Evolutionary conservation across 2,329 filamentous ascomycete species (phyloP).

Genomic region (Torrubiellomyces zombiae): DNA sequence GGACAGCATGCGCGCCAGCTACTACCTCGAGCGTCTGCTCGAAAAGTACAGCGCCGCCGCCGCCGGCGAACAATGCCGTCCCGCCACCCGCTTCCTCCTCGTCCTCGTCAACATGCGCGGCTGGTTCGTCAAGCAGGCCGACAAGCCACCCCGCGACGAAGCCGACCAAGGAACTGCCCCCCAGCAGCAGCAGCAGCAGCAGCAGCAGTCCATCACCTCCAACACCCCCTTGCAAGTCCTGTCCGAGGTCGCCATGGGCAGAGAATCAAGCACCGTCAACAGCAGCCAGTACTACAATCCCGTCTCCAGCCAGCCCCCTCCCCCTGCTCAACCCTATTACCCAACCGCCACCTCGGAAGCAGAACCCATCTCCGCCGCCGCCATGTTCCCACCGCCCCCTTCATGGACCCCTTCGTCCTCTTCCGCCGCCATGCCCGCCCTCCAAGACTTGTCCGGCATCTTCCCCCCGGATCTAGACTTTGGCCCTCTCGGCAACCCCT

Average conservation of each 20-base stretch:
- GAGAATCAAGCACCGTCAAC: slow-evolving; percentile 12
- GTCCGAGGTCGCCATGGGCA: slow-evolving; percentile 36
- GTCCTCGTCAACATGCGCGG: slow-evolving; percentile 53
- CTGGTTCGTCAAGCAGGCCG: slow-evolving; percentile 43
- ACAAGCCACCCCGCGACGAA: slow-evolving; percentile 1
- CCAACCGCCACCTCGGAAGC: slow-evolving; percentile 5
- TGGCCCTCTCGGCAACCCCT: slow-evolving; percentile 12
- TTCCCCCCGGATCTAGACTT: slow-evolving; percentile 14
- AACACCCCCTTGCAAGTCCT: slow-evolving; percentile 39
- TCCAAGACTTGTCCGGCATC: slow-evolving; percentile 8
- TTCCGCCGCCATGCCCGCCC: too few species aligned
- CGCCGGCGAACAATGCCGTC: slow-evolving; percentile 44
- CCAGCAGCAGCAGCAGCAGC: slow-evolving; percentile 6
- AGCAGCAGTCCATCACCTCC: neutral
- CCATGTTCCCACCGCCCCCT: too few species aligned
- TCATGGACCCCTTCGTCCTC: too few species aligned
- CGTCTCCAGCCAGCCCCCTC: slow-evolving; percentile 9
- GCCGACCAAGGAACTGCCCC: slow-evolving; percentile 4
- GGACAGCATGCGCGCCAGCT: slow-evolving; percentile 45
- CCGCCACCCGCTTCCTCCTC: slow-evolving; percentile 53
- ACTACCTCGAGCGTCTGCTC: slow-evolving; percentile 54
- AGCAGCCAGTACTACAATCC: slow-evolving; percentile 8
- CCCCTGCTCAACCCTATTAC: slow-evolving; percentile 21
- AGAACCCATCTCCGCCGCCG: slow-evolving; percentile 1
- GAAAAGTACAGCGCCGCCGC: slow-evolving; percentile 50